phyloP scores from a whole-genome alignment of 495 filamentous ascomycete species.

The Apiosordaria backusii region DNA sequence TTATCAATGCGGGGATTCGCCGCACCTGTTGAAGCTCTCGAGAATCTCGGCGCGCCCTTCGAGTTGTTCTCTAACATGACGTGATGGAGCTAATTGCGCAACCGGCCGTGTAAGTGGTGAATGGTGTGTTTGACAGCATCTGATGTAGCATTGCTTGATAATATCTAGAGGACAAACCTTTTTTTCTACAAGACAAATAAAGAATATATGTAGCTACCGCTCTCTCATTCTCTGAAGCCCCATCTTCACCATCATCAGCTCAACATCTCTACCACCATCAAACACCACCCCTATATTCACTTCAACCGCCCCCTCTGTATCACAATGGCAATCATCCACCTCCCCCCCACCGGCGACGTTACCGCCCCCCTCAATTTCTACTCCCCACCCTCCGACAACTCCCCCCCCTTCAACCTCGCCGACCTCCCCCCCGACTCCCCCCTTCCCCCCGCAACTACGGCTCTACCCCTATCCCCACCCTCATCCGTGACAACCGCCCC shows the following conservation, averaged over 20 bases:
- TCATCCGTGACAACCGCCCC: slow-evolving; percentile 49
- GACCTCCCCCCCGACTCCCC: slow-evolving; percentile 53
- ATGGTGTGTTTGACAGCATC: slow-evolving; percentile 7
- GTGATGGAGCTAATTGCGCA: slow-evolving; percentile 15
- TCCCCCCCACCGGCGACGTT: slow-evolving; percentile 64
- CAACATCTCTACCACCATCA: slow-evolving; percentile 17
- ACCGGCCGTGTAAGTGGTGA: slow-evolving; percentile 7
- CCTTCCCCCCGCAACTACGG: slow-evolving; percentile 59
- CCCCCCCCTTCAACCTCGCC: slow-evolving; percentile 67
- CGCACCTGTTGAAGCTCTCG: neutral
- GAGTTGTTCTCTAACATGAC: slow-evolving; percentile 4
- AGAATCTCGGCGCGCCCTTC: slow-evolving; percentile 3
- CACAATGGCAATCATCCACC: slow-evolving; percentile 19
- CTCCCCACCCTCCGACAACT: slow-evolving; percentile 57
- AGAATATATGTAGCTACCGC: slow-evolving; percentile 3
- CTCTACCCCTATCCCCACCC: slow-evolving; percentile 40
- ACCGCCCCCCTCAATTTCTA: slow-evolving; percentile 67
- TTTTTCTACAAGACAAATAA: neutral
- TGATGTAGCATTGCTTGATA: slow-evolving; percentile 4
- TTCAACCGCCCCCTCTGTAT: neutral
- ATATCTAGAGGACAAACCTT: neutral
- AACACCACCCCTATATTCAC: slow-evolving; percentile 26
- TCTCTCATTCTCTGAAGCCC: no score
- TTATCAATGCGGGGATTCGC: no score
- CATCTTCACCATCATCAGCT: neutral